phyloP scores from a whole-genome alignment of 2,329 filamentous ascomycete genomes.

The Bisporella sp. region DNA sequence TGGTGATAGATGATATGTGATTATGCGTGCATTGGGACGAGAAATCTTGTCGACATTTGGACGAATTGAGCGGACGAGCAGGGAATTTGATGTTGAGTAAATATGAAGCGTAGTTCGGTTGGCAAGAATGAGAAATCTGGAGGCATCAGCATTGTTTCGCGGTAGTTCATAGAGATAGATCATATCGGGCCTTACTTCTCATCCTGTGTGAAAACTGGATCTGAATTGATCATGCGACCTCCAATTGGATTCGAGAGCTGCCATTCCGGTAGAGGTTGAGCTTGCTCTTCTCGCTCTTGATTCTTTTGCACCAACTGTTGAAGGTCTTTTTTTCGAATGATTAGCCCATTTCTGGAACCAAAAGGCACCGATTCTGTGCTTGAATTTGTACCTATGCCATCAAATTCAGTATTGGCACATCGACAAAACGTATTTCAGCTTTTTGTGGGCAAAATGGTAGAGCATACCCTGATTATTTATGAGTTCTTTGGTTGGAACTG shows the following conservation, averaged over 20 bases:
- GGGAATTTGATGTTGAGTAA: conserved; percentile 74
- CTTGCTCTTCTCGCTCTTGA: no score
- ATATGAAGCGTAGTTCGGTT: conserved; percentile 72
- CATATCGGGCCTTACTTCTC: conserved; percentile 43
- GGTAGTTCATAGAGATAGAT: conserved; percentile 5
- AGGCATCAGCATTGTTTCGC: conserved; percentile 10
- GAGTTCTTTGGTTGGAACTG: conserved; percentile 13
- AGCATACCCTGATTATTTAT: neutral
- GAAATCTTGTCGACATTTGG: conserved; percentile 24
- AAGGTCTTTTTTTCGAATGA: no score
- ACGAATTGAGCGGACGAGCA: conserved; percentile 67
- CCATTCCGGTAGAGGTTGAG: conserved; percentile 35
- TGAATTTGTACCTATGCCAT: no score
- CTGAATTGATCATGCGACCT: conserved; percentile 57
- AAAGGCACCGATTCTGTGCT: no score
- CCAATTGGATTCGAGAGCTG: conserved; percentile 57
- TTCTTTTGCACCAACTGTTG: no score
- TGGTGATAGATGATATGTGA: conserved; percentile 35
- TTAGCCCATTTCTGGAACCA: no score
- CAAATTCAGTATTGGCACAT: no score
- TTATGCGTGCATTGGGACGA: conserved; percentile 24
- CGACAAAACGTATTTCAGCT: no score
- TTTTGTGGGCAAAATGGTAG: no score
- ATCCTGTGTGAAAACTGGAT: conserved; percentile 54
- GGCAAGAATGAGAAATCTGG: conserved; percentile 63